Evolutionary conservation across 805 yeast genomes (phyloP), one percentile per base, ranked within the genome.

Genomic region (Cyberlindnera subsufficiens): DNA sequence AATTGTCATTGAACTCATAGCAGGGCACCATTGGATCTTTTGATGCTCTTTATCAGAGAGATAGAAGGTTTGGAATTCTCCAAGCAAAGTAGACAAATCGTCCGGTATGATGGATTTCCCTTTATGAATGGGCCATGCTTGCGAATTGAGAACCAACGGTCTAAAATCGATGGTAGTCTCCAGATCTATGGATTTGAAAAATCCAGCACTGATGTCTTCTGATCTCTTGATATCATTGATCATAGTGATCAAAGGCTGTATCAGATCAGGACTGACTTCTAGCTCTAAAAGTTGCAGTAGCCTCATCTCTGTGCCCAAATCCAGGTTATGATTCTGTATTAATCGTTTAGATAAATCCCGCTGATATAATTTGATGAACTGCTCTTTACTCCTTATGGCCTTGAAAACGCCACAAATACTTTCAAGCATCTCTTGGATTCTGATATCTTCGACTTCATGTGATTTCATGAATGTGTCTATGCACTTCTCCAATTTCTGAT

Each of bases 331-430:
- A 3, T 45, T 34, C 8, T 40, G 35, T 4, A 56, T 45, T 0
- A 58, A 36, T 22, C 61, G 41, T 33, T 43, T 55, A 0, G 58
- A 52, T 7, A 58, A 34, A 31, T 51, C 56, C 19, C 43, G 38
- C 30, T 52, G 50, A 35, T 54, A 58, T 3, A 32, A 29, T 22
- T 44, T 42, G 6, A 56, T 32, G 30, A 57, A 55, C 6, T 35
- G 7, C 8, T 52, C 54, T 37, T 57, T 56, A 7, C 53, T 43
- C n/a, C 47, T 44, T 1, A 52, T 42, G 4, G 58, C 52, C 36
- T 54, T 53, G 35, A 53, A 50, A 9, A 55, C 43, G 18, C 45
- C 34, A 16, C 42, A 30, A 2, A 55, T 38, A 33, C 52, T 57
- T 5, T 45, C 18, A 4, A 53, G 22, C 11, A 32, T 30, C 15